Conservation (phyloP, 2,329 filamentous ascomycete genomes). For the Trichoderma harzianum region DNA sequence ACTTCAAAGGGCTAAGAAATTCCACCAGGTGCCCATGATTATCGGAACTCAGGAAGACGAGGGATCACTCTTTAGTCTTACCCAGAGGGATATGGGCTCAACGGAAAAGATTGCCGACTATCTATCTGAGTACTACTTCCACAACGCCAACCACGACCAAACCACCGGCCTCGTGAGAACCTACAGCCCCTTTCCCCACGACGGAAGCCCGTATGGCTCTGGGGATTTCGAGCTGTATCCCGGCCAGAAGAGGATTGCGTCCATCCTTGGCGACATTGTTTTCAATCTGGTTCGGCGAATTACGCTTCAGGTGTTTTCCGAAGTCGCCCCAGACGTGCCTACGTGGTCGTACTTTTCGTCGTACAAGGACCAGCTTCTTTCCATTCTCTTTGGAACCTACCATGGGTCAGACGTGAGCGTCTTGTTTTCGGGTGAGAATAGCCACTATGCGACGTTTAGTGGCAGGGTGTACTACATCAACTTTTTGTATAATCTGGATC, state of each 20-base stretch:
- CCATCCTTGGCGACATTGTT: slow-evolving; percentile 69
- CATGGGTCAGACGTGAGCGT: slow-evolving; percentile 64
- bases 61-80: slow-evolving; percentile 69
- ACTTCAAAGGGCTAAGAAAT: slow-evolving; percentile 48
- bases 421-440: slow-evolving; percentile 63
- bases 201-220: slow-evolving; percentile 73
- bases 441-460: slow-evolving; percentile 57
- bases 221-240: slow-evolving; percentile 63
- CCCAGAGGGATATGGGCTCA: slow-evolving; percentile 65
- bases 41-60: slow-evolving; percentile 78
- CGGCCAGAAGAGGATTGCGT: slow-evolving; percentile 72
- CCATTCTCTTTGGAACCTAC: slow-evolving; percentile 67
- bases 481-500: slow-evolving; percentile 68
- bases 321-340: slow-evolving; percentile 53
- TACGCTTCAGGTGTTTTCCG: slow-evolving; percentile 50
- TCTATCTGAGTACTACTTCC: slow-evolving; percentile 58
- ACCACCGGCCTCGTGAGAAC: slow-evolving; percentile 58
- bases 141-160: slow-evolving; percentile 46
- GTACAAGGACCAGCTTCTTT: slow-evolving; percentile 63
- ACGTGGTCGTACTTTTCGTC: slow-evolving; percentile 73
- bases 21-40: slow-evolving; percentile 48
- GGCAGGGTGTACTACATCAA: slow-evolving; percentile 69
- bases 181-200: slow-evolving; percentile 54
- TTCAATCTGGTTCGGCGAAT: slow-evolving; percentile 69
- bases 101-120: slow-evolving; percentile 60